Evolutionary conservation across 257 asterid genomes (phyloP), one percentile per base, ranked within the genome.

Genomic region (Forsythia suspensa): DNA sequence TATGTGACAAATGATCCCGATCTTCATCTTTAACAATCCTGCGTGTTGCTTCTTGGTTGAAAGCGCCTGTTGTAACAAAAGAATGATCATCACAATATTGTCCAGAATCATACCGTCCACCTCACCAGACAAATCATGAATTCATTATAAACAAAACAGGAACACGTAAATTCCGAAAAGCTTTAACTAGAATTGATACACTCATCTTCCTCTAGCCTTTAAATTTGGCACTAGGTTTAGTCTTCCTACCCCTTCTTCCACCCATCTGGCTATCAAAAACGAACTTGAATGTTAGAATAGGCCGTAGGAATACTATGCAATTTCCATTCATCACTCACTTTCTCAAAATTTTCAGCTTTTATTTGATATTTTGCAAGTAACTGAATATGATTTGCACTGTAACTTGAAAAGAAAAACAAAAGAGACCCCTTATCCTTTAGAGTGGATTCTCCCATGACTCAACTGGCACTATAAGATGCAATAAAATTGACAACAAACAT

Each of bases 61-160:
- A 80, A 79, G 40, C 91, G 93, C 65, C 94, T 88, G 88, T 70
- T 61, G 16, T 51, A 51, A 51, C 8, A 51, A 51, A 51, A 3
- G n/a, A 51, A 51, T n/a, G 16, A 51, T 16, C 5, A 46, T 46
- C 18, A 46, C 13, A 11, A 46, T 46, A 46, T 4, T 9, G 8
- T 46, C n/a, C 7, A 13, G 61, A 12, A 13, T 51, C 8, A 51
- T 51, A 51, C 20, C 12, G 1, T 13, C 13, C 48, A 43, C 4
- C 15, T 43, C 48, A 8, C 48, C 12, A 43, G 48, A 43, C 11
- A 43, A 43, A 43, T 44, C 51, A 44, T 15, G 6, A 51, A 51
- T 51, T 51, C 21, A 12, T 3, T 51, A 15, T 3, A 51, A 15
- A 15, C 59, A 51, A 51, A 51, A 51, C n/a, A 16, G 13, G 3